Conservation (phyloP, 306 rosid genomes). For the Cicer chorassanicum region DNA sequence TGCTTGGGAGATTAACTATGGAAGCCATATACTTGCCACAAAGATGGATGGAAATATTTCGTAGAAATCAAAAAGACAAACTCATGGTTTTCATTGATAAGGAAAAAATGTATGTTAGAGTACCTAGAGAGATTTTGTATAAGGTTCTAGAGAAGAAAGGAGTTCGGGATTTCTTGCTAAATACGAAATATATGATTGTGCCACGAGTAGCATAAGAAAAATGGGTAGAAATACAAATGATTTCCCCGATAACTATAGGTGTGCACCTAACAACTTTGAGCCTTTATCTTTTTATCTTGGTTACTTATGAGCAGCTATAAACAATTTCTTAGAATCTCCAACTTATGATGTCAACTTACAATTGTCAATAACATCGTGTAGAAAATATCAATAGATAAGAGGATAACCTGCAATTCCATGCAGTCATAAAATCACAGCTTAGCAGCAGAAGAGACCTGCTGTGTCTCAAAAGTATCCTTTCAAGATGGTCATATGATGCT, state of each 20-base stretch:
- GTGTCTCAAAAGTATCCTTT: conserved; percentile 66
- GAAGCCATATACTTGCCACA: too few species aligned
- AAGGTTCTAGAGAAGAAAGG: too few species aligned
- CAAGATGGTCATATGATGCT: conserved; percentile 48
- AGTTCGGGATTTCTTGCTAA: too few species aligned
- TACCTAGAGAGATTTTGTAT: too few species aligned
- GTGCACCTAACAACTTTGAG: background rate
- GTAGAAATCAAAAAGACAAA: too few species aligned
- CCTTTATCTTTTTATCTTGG: background rate
- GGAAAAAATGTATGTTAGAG: too few species aligned
- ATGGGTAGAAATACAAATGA: background rate
- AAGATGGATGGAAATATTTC: too few species aligned
- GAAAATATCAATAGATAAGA: conserved; percentile 26
- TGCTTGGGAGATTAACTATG: too few species aligned
- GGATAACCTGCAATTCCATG: conserved; percentile 88
- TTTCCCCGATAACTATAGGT: background rate
- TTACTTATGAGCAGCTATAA: background rate
- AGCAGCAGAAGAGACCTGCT: conserved; percentile 74
- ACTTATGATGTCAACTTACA: conserved; percentile 15
- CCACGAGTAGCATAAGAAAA: too few species aligned
- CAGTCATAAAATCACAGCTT: conserved; percentile 84
- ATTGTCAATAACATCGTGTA: conserved; percentile 13
- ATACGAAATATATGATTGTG: too few species aligned
- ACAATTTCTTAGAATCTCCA: conserved; percentile 6
- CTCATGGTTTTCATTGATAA: too few species aligned